Percentiles rank a stretch among this genome's conserved stretches.
These are phyloP conservation scores for Cylindricascospora bacillispora DNA, from an alignment of 1,139 yeast genomes.

Conservation along the genomic window DNA sequence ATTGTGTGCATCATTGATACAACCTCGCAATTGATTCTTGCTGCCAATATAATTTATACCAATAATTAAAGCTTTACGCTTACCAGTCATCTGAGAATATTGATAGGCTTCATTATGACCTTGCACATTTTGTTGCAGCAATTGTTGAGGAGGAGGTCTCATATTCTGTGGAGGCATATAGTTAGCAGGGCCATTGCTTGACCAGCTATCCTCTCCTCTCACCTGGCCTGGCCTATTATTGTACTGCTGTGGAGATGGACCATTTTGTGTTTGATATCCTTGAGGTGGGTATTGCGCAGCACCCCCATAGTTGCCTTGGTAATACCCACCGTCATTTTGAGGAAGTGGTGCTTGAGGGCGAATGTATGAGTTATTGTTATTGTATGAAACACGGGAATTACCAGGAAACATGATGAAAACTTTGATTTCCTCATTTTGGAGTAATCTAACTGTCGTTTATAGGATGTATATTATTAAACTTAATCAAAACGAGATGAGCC, in stretches of 20 bases:
- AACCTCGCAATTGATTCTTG: constrained; percentile 61
- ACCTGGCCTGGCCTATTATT: no score
- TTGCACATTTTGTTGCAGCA: constrained; percentile 11
- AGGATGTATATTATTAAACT: no score
- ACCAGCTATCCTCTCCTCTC: constrained; percentile 1
- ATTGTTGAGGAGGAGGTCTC: constrained; percentile 17
- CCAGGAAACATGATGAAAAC: constrained; percentile 27
- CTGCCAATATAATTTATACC: constrained; percentile 83
- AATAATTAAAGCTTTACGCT: constrained; percentile 66
- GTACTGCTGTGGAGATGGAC: no score
- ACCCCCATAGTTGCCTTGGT: no score
- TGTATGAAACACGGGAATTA: constrained; percentile 19
- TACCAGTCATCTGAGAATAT: constrained; percentile 67
- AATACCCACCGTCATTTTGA: no score
- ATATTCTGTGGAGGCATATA: constrained; percentile 11
- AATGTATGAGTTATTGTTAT: no score
- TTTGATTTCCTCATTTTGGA: no score
- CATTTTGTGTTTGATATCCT: no score
- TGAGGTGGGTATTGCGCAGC: no score
- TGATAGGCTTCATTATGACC: constrained; percentile 31
- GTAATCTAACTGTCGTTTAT: no score
- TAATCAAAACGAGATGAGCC: no score
- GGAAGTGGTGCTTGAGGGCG: no score
- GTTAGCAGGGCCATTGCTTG: constrained; percentile 7
- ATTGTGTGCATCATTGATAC: constrained; percentile 71